A percentile compares a stretch with the other conserved stretches of the same genome.
Evolutionary conservation across 2,329 filamentous ascomycete species (phyloP).

Genomic region (Pseudogymnoascus sp.): DNA sequence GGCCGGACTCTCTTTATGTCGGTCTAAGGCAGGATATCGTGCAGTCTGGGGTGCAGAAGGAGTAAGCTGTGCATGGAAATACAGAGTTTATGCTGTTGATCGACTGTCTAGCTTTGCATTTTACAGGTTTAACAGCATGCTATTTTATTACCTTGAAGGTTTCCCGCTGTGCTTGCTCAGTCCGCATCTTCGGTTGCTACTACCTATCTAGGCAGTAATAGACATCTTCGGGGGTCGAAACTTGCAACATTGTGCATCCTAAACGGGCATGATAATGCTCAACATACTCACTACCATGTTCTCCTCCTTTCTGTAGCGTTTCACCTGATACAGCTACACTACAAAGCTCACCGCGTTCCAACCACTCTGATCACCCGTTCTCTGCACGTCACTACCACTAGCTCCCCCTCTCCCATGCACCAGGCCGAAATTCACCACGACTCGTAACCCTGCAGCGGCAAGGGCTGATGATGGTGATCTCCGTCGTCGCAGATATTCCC

Average conservation of each 20-base stretch:
- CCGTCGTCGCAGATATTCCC: neutral
- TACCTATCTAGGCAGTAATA: neutral
- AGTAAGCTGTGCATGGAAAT: neutral
- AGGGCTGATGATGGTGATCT: neutral
- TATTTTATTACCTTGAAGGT: neutral
- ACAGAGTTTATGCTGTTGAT: neutral
- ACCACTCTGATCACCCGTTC: neutral
- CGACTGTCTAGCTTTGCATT: neutral
- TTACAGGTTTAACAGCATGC: neutral
- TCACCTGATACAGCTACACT: neutral
- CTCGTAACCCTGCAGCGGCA: slow-evolving; percentile 4
- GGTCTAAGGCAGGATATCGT: neutral
- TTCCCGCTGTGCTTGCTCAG: neutral
- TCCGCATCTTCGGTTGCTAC: neutral
- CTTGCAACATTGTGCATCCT: neutral
- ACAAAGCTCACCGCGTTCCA: neutral
- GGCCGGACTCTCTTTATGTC: neutral
- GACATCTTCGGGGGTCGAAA: neutral
- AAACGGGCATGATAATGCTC: neutral
- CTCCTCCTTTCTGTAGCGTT: neutral
- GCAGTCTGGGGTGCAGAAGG: slow-evolving; percentile 1
- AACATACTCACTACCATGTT: neutral
- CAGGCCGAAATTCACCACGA: neutral
- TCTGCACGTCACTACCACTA: slow-evolving; percentile 6
- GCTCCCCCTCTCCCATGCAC: neutral